Conservation (phyloP, 768 basidiomycete genomes). For the Atractiella rhizophila region DNA sequence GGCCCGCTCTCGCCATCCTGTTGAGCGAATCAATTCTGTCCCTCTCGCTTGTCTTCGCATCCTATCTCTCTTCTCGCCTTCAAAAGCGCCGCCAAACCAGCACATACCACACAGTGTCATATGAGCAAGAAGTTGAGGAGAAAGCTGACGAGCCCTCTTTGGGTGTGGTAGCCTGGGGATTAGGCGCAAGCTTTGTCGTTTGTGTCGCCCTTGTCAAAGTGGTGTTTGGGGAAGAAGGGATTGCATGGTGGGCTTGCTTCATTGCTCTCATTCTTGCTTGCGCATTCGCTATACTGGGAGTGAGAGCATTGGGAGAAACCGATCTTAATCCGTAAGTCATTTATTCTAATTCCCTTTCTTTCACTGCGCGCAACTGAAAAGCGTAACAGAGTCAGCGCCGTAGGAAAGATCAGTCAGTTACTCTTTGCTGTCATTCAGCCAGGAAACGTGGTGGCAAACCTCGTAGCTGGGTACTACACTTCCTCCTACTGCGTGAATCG, state of each 20-base stretch:
- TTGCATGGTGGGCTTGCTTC: slow-evolving; percentile 81
- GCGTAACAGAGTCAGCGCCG: slow-evolving; percentile 59
- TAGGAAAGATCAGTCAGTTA: slow-evolving; percentile 84
- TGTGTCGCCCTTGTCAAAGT: slow-evolving; percentile 64
- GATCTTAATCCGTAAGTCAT: slow-evolving; percentile 34
- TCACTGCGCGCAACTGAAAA: not conserved
- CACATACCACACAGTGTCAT: slow-evolving; percentile 17
- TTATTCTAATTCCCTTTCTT: not conserved
- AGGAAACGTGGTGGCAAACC: slow-evolving; percentile 73
- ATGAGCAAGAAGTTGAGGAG: slow-evolving; percentile 18
- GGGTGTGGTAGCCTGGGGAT: slow-evolving; percentile 50
- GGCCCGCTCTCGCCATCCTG: slow-evolving; percentile 88
- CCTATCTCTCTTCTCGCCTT: slow-evolving; percentile 7
- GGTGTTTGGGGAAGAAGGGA: slow-evolving; percentile 72
- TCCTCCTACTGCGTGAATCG: too few relatives aligned
- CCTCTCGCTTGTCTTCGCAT: slow-evolving; percentile 42
- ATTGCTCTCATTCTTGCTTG: slow-evolving; percentile 61
- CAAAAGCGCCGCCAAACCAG: not conserved
- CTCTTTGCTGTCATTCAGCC: slow-evolving; percentile 57
- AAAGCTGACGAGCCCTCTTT: slow-evolving; percentile 45
- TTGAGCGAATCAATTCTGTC: slow-evolving; percentile 72
- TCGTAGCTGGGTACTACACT: slow-evolving; percentile 95
- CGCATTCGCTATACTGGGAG: slow-evolving; percentile 64
- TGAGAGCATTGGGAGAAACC: slow-evolving; percentile 83
- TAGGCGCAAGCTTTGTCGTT: slow-evolving; percentile 33